These are phyloP conservation scores for Tuber umbilicatum DNA, from an alignment of 495 filamentous ascomycete species.

Conservation along the genomic window DNA sequence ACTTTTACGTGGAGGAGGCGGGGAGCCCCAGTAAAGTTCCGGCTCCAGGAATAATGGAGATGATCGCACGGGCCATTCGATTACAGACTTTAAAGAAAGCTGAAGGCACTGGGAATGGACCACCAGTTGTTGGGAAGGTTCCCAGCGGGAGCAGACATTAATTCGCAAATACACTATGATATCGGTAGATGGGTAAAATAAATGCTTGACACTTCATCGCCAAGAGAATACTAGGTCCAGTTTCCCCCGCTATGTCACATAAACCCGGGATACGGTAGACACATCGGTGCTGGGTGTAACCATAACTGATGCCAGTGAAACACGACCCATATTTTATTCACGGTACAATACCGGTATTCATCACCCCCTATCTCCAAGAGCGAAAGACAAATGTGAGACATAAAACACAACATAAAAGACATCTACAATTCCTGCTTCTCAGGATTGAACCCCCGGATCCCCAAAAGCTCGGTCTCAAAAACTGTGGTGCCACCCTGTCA, in stretches of 20 bases:
- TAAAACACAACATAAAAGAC: not conserved
- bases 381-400: not conserved
- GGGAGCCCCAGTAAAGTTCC: slow-evolving; percentile 29
- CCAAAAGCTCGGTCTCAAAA: slow-evolving; percentile 89
- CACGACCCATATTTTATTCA: not conserved
- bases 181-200: not conserved
- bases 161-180: not conserved
- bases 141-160: not conserved
- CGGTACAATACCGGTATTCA: not conserved
- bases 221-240: not conserved
- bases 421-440: slow-evolving; percentile 53
- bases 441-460: slow-evolving; percentile 67
- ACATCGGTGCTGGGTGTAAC: not conserved
- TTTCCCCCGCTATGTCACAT: not conserved
- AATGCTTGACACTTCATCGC: not conserved
- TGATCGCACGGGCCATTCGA: slow-evolving; percentile 40
- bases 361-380: not conserved
- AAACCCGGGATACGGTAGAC: not conserved
- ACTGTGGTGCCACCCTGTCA: slow-evolving; percentile 56
- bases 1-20: slow-evolving; percentile 30
- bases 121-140: not conserved
- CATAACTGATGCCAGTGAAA: not conserved
- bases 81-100: not conserved
- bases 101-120: not conserved
- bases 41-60: slow-evolving; percentile 52